Evolutionary conservation across 179 eudicot genomes (phyloP).

Genomic region (Vitellaria paradoxa): DNA sequence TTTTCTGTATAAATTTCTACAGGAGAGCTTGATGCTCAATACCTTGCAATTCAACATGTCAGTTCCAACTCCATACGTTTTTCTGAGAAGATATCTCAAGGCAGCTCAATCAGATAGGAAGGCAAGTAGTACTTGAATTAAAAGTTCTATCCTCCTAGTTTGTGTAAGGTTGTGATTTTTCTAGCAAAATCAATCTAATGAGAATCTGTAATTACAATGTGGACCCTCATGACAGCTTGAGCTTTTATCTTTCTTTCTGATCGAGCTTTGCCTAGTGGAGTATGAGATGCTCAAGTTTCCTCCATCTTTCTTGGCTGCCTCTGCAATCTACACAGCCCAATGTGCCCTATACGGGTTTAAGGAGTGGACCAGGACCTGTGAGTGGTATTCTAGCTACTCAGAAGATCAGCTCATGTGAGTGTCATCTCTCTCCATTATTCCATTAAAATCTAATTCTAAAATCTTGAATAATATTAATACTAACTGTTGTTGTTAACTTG

Average conservation of each 20-base stretch:
- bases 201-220: background rate
- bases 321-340: constrained; percentile 67
- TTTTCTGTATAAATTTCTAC: constrained; percentile 2
- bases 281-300: constrained; percentile 64
- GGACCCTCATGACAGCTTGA: constrained; percentile 46
- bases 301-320: constrained; percentile 68
- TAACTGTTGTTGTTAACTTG: background rate
- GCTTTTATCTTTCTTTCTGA: constrained; percentile 53
- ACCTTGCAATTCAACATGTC: constrained; percentile 70
- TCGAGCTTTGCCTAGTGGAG: constrained; percentile 69
- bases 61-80: constrained; percentile 68
- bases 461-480: background rate
- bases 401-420: constrained; percentile 61
- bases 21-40: constrained; percentile 76
- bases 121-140: constrained; percentile 19
- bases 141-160: background rate
- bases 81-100: constrained; percentile 70
- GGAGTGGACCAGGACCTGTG: constrained; percentile 65
- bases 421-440: constrained; percentile 14
- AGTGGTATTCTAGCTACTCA: constrained; percentile 50
- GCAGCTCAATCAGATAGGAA: constrained; percentile 65
- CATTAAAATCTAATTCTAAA: background rate
- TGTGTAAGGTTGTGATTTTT: background rate
- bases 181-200: background rate
- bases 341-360: constrained; percentile 43